Evolutionary conservation across 148 eudicot species (phyloP).

Genomic region (Salicornia ramosissima): DNA sequence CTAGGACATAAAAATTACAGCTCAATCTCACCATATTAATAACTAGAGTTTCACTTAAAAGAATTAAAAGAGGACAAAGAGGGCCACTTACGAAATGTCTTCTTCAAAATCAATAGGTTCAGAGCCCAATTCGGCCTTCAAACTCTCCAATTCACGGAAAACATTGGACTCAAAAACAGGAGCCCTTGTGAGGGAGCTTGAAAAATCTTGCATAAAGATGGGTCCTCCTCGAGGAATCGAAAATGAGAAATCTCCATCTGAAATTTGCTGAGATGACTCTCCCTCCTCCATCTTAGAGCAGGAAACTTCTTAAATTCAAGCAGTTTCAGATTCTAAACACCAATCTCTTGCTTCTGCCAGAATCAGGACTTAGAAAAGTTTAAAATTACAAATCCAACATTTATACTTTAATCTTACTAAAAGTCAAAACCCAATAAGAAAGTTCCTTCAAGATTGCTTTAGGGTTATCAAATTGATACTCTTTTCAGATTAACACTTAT

Average conservation of each 20-base stretch:
- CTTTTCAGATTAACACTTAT: too few species aligned
- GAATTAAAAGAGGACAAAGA: not conserved
- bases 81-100: slow-evolving; percentile 50
- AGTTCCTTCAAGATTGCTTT: not conserved
- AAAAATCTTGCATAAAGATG: slow-evolving; percentile 53
- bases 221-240: slow-evolving; percentile 84
- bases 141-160: slow-evolving; percentile 42
- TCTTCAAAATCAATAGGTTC: slow-evolving; percentile 37
- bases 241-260: slow-evolving; percentile 28
- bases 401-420: not conserved
- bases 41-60: not conserved
- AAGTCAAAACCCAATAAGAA: not conserved
- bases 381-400: not conserved
- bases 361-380: not conserved
- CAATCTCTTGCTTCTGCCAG: not conserved
- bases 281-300: slow-evolving; percentile 16
- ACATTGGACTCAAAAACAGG: slow-evolving; percentile 41
- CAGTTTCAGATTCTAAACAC: not conserved
- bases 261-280: slow-evolving; percentile 12
- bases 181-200: slow-evolving; percentile 51
- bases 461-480: too few species aligned
- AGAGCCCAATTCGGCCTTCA: slow-evolving; percentile 42
- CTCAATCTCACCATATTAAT: not conserved
- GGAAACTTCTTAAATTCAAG: slow-evolving; percentile 1
- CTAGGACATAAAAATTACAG: slow-evolving; percentile 23